These are phyloP conservation scores for Ampelomyces quisqualis DNA, from an alignment of 2,329 filamentous ascomycete genomes.

Conservation along the genomic window DNA sequence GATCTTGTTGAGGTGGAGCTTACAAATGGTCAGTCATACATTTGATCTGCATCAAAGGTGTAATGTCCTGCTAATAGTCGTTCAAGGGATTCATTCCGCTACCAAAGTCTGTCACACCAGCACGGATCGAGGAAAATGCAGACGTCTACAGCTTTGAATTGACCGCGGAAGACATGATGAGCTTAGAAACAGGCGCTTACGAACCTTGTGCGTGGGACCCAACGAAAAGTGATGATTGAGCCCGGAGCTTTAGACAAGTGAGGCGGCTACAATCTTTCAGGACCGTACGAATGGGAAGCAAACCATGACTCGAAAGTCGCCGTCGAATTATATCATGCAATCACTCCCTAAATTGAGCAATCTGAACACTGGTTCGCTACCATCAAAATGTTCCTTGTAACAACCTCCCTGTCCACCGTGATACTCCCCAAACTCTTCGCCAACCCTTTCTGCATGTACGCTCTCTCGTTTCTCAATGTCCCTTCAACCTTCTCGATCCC, in stretches of 20 bases:
- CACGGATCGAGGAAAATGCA: conserved; percentile 62
- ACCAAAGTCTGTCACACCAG: conserved; percentile 62
- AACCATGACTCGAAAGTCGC: not conserved
- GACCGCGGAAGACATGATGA: conserved; percentile 59
- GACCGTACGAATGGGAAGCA: not conserved
- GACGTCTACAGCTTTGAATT: conserved; percentile 63
- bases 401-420: conserved; percentile 47
- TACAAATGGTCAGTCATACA: conserved; percentile 34
- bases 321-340: not conserved
- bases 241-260: not conserved
- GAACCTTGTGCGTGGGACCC: conserved; percentile 62
- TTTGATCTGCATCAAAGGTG: no score
- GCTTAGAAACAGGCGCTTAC: conserved; percentile 57
- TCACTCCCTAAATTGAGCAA: no score
- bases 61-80: not conserved
- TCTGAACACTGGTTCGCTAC: no score
- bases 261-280: not conserved
- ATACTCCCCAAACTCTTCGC: conserved; percentile 46
- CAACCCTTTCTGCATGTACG: conserved; percentile 48
- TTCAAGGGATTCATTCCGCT: conserved; percentile 60
- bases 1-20: conserved; percentile 61
- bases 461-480: conserved; percentile 44
- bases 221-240: conserved; percentile 45
- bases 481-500: conserved; percentile 49
- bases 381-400: conserved; percentile 39